Base-by-base conservation (phyloP, 176 grass and related monocot species). In the Raddia distichophylla region DNA sequence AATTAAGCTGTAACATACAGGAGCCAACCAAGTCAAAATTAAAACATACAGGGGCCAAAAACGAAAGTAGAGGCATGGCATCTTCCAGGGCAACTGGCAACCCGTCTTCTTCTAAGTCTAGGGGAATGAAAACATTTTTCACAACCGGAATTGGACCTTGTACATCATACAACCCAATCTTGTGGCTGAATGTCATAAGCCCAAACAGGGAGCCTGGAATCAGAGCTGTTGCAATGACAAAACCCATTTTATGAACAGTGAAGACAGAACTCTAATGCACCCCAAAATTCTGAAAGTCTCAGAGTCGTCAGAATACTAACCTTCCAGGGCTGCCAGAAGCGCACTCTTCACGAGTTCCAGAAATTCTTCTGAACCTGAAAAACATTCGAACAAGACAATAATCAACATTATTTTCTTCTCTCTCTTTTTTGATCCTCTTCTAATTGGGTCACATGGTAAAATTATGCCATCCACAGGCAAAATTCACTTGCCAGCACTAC, bases 281-380 rank as follows among this genome's bases (percentile, higher is more conserved):
- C n/a, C 7, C 0, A 46, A 63, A 75, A 81, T 17, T 84, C 68
- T 74, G 16, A 8, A 76, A 56, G 75, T 64, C 62, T 60, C 77
- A 56, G 74, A 56, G 43, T 43, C 65, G 4, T 54, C 55, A 42
- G 8, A 16, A 73, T 35, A 60, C 42, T 67, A 66, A 99, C 96
- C 96, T 95, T 99, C 91, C 66, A 95, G 91, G 47, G 91, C 93
- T 18, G 96, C 93, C 81, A 93, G 86, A 86, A 99, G 91, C 3
- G 91, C 86, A 77, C 93, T 96, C 85, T 93, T 99, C 72, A 93
- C 79, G 40, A 96, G 91, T 81, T 99, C 93, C 64, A 99, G 87
- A 66, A 95, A 96, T 20, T 99, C 97, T 87, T 99, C 97, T 19
- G 93, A 99, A 92, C 91, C 97, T 99, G 80, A 89, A 82, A 82